These are phyloP conservation scores for Cucurbita maxima DNA, from an alignment of 306 rosid genomes.

Conservation along the genomic window DNA sequence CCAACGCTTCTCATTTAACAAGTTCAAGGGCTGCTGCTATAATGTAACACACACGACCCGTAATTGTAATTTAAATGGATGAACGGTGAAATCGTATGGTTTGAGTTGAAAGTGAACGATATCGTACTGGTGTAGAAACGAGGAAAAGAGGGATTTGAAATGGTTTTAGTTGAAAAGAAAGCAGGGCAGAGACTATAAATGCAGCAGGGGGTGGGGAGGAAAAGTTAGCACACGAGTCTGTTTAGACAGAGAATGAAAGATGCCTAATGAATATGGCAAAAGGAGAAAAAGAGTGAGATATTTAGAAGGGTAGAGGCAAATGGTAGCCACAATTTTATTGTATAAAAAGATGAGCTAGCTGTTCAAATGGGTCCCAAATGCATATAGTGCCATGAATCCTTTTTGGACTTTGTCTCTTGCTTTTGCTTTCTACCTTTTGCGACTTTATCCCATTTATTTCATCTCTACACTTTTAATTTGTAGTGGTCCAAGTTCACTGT, in stretches of 20 bases:
- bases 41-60: no score
- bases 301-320: background rate
- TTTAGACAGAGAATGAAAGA: background rate
- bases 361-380: conserved; percentile 37
- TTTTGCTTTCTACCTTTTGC: conserved; percentile 21
- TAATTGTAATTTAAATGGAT: no score
- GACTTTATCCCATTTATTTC: background rate
- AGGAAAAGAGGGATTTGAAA: background rate
- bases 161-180: background rate
- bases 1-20: background rate
- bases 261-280: background rate
- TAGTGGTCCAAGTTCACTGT: no score
- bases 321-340: background rate
- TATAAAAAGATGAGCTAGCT: conserved; percentile 10
- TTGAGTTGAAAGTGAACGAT: background rate
- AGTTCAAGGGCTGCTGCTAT: background rate
- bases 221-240: background rate
- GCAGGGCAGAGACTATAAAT: background rate
- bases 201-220: background rate
- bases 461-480: no score
- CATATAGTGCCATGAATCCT: conserved; percentile 20
- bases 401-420: conserved; percentile 28
- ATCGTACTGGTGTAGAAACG: background rate
- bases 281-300: background rate
- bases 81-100: no score